Evolutionary conservation across 768 basidiomycete genomes (phyloP), one percentile per base, ranked within the genome.

Genomic region (Boletus tomentosulus): DNA sequence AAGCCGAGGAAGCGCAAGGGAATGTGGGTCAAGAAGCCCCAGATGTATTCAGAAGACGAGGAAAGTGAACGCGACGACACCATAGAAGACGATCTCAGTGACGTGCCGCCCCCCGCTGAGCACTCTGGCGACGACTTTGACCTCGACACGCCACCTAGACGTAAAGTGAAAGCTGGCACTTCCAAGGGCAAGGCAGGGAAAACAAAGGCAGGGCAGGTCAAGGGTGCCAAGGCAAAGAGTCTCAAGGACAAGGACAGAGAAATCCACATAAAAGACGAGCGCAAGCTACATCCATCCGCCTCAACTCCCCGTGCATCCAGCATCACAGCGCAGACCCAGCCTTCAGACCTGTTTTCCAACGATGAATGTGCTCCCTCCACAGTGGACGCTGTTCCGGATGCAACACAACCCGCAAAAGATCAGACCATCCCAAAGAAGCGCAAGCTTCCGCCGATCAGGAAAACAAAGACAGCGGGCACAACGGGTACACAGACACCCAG

Each of bases 391-490:
- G 42, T 37, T 5, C 49, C 35, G 24, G 63, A 63, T 27, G 27
- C 27, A 48, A 62, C 68, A 25, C 65, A 73, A 12, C 62, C 71
- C 4, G 54, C 64, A n/a, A 60, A 58, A 42, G 70, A 73, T 30
- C 67, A 65, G 25, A 8, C 58, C 25, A 50, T 74, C 19, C 72
- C 73, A n/a, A 85, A 81, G 73, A 86, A 84, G 65, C 78, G 74
- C 37, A 88, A 86, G 63, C 73, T 85, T 22, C 84, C 85, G 0
- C 71, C 79, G n/a, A 87, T 87, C 56, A 86, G 80, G 73, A 86
- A 86, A 71, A 81, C 74, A 67, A 85, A 85, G 66, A 59, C 65
- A n/a, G 47, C 66, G 9, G 19, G 44, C 0, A 46, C 66, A 15
- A 60, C 64, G 3, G 54, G 60, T 4, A 58, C 66, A n/a, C 41